Base-by-base conservation (phyloP, 2,329 filamentous ascomycete genomes). In the Colletotrichum sp. region DNA sequence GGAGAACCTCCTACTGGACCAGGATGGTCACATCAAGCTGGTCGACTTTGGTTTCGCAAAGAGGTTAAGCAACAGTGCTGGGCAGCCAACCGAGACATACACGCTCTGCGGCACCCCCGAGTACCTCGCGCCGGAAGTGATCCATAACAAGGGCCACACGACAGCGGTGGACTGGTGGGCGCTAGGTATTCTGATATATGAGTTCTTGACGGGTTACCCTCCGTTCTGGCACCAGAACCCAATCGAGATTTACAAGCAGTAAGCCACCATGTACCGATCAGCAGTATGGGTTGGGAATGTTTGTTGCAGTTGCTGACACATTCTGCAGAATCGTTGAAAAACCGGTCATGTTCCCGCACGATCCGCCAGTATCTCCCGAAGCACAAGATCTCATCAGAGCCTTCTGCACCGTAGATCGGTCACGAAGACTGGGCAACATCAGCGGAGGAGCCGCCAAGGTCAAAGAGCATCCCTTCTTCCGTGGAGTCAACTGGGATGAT, bases 11-110 rank as follows among this genome's bases (percentile, higher is more conserved):
- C 87, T 96, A 69, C 90, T 96, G 30, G 95, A 96, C 82, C 91
- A 89, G 63, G 90, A 95, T 36, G 95, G 95, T 4, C 95, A 96
- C 84, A 92, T 96, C 80, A 95, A 95, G 84, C 88, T 96, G 65
- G 95, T 96, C 6, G 95, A 96, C 84, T 96, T 96, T 86, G 95
- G 95, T 13, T 96, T 96, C 82, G 95, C 95, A 60, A 96, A 96
- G 88, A 92, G 94, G 78, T 89, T 96, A 28, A 93, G 94, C 49
- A 86, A 88, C 78, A 85, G 85, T 71, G 86, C 87, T 62, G 86
- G 88, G 62, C 84, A 85, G 36, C 87, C 88, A 8, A 87, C 88
- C 66, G 94, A 96, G 85, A 96, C 95, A 8, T 96, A 96, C 81
- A 96, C 95, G 5, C 89, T 96, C 32, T 96, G 95, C 84, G 95